Base-by-base conservation (phyloP, 768 basidiomycete genomes). In the Suillus plorans region DNA sequence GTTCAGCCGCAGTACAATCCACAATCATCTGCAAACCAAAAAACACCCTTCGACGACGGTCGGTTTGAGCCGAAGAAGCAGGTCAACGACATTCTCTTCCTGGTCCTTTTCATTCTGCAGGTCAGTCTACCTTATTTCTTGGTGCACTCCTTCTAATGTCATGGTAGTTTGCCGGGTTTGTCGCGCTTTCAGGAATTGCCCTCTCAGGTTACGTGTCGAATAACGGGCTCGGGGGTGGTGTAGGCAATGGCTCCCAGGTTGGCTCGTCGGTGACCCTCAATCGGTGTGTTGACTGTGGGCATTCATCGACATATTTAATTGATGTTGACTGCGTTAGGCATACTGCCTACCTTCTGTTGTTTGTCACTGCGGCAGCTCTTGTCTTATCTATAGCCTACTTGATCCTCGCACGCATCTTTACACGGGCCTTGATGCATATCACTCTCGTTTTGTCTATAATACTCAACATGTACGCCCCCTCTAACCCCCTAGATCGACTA, bases 401-500 rank as follows among this genome's bases (percentile, higher is more conserved):
- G 55, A 81, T 90, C 76, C 79, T 94, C 65, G 83, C 88, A 22
- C 86, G 92, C 34, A 77, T 82, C 2, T 92, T 93, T 76, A 93
- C 92, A 44, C 86, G 79, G 67, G 72, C 82, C 13, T 89, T 94
- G 69, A 91, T 93, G 86, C 92, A 91, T 69, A 83, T 90, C 34
- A 90, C 90, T 4, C 81, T 91, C 9, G 74, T 91, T 37, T 77
- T 90, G 22, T 85, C 86, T 6, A 86, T 89, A 37, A 44, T 81
- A 22, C 74, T 89, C 62, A 90, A 89, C 70, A 85, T 90, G 89
- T 88, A 71, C 63, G 85, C 78, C 22, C 14, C 42, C 67, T 64
- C 45, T 42, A n/a, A 16, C 36, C 7, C 12, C 45, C 45, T 49
- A 41, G 67, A 52, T 45, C 39, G 47, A n/a, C 20, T 25, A 9